Base-by-base conservation (phyloP, 345 rosid genomes). In the Cardiospermum halicacabum region DNA sequence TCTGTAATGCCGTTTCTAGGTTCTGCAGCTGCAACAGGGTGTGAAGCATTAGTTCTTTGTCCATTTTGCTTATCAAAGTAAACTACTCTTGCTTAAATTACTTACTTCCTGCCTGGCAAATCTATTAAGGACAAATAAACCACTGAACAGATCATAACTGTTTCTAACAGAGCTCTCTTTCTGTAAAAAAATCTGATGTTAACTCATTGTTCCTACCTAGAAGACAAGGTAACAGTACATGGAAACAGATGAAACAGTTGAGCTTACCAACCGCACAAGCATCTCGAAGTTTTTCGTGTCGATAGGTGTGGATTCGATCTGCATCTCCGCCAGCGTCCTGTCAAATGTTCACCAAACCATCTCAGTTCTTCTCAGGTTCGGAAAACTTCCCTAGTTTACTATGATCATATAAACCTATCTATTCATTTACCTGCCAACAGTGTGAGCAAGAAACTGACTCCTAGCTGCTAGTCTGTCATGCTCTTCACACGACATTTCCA, bases 401-500 rank as follows among this genome's bases (percentile, higher is more conserved):
- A n/a, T n/a, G n/a, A n/a, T n/a, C n/a, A n/a, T n/a, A n/a, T n/a
- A n/a, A n/a, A n/a, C n/a, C n/a, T n/a, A n/a, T 30, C 0, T 22
- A 10, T 26, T 48, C 15, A 19, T 24, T 22, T 60, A 80, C 82
- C 92, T 78, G 74, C 89, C 89, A 21, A 84, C 48, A 0, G 78
- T 71, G 65, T 84, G 89, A 2, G 92, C 70, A 32, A 82, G 56
- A 58, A 86, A 82, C 67, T 86, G 92, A 39, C 82, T 80, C 49
- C 73, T 82, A 1, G 86, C 88, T 7, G 87, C 88, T 42, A 75
- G 53, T 66, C 62, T 69, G 67, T 88, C 88, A 39, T 85, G 89
- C 42, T 82, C 78, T 67, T 75, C 75, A 61, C 85, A 85, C 11
- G 82, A 74, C 88, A 84, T 86, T 78, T 85, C 85, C 39, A 88